These are phyloP conservation scores for Sequoiadendron giganteum DNA, from an alignment of 75 land plant species.

Conservation along the genomic window DNA sequence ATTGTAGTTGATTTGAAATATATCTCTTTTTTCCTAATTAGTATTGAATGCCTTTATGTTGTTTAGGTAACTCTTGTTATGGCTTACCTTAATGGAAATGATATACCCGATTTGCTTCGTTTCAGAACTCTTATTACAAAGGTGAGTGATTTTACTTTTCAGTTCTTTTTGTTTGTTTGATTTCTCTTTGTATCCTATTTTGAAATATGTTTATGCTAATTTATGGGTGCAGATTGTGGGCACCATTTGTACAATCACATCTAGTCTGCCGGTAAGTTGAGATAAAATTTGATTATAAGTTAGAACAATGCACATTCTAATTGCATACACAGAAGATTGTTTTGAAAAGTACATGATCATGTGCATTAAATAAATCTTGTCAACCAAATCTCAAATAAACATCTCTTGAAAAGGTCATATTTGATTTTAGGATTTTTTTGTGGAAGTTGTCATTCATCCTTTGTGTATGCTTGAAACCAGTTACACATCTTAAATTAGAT, in stretches of 20 bases:
- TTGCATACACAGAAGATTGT: background rate
- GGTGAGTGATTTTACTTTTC: slow-evolving; percentile 6
- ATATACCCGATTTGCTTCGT: slow-evolving; percentile 42
- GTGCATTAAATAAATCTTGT: background rate
- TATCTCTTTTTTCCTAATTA: background rate
- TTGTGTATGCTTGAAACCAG: too few species aligned
- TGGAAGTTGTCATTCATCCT: background rate
- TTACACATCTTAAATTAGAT: too few species aligned
- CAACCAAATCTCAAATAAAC: background rate
- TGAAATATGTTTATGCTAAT: background rate
- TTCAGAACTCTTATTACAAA: slow-evolving; percentile 37
- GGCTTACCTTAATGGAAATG: slow-evolving; percentile 54
- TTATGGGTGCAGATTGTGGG: slow-evolving; percentile 31
- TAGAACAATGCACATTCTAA: background rate
- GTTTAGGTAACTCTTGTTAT: slow-evolving; percentile 48
- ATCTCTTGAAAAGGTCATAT: background rate
- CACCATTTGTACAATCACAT: slow-evolving; percentile 42
- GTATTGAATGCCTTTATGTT: background rate
- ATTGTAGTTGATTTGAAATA: background rate
- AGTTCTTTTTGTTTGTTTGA: background rate
- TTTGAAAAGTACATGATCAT: slow-evolving; percentile 3
- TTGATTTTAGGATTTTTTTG: background rate
- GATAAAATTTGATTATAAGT: background rate
- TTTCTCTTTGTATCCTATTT: background rate
- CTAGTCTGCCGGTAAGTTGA: slow-evolving; percentile 36